Evolutionary conservation across 306 rosid genomes (phyloP).

Genomic region (Pyrus betulifolia): DNA sequence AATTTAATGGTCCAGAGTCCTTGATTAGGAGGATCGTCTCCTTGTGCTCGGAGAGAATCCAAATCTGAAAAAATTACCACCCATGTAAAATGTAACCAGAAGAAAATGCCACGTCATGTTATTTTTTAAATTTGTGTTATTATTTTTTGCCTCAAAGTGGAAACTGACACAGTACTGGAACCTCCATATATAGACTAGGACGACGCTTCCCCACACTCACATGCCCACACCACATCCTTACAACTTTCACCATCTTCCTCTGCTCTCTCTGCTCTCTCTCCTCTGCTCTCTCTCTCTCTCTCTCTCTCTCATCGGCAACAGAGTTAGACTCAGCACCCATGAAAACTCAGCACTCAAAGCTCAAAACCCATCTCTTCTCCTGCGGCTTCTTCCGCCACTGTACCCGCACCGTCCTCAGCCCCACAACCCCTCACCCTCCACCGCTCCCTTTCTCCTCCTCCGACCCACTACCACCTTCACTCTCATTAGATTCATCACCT

Average conservation of each 20-base stretch:
- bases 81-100: too few relatives aligned
- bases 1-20: too few relatives aligned
- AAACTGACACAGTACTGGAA: slow-evolving; percentile 2
- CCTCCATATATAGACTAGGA: background rate
- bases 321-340: slow-evolving; percentile 17
- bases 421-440: slow-evolving; percentile 54
- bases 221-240: slow-evolving; percentile 5
- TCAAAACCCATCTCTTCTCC: slow-evolving; percentile 85
- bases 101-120: background rate
- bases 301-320: background rate
- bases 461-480: slow-evolving; percentile 15
- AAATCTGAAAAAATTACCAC: too few relatives aligned
- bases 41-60: too few relatives aligned
- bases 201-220: background rate
- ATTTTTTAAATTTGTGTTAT: background rate
- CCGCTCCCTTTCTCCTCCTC: slow-evolving; percentile 32
- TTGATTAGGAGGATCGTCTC: too few relatives aligned
- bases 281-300: background rate
- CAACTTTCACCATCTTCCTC: background rate
- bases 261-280: background rate
- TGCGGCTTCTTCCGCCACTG: slow-evolving; percentile 92
- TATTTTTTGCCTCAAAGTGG: background rate
- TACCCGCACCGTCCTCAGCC: slow-evolving; percentile 73
- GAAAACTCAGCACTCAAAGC: slow-evolving; percentile 79
- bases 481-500: slow-evolving; percentile 4